A percentile compares a stretch with the other conserved stretches of the same genome.
Conservation (phyloP, 768 basidiomycete species). For the Lentinula sp. region DNA sequence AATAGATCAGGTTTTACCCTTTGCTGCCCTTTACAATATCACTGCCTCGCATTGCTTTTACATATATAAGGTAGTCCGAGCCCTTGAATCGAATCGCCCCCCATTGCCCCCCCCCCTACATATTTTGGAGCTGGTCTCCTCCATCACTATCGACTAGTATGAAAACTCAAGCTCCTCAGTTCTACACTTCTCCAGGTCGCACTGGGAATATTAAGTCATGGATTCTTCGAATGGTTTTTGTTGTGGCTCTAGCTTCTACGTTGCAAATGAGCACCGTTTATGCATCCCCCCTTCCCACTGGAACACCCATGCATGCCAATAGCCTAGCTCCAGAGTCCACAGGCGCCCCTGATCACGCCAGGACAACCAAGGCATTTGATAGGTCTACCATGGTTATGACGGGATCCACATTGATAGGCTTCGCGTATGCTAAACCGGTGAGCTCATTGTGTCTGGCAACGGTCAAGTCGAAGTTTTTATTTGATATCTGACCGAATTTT, state of each 20-base stretch:
- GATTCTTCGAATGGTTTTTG: not conserved
- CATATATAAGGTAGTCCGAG: not conserved
- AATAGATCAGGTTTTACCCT: no score
- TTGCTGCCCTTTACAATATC: no score
- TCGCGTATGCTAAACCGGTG: not conserved
- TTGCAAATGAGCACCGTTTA: not conserved
- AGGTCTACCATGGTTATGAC: not conserved
- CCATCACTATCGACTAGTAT: not conserved
- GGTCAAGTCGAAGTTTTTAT: not conserved
- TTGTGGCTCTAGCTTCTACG: not conserved
- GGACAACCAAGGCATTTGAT: not conserved
- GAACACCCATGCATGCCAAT: not conserved
- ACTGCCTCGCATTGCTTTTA: not conserved
- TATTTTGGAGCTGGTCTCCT: not conserved
- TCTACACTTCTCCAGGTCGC: not conserved
- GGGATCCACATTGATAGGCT: not conserved
- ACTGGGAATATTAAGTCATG: not conserved
- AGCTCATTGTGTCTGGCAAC: not conserved
- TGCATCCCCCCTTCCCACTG: not conserved
- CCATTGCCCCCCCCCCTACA: no score
- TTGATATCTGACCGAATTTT: not conserved
- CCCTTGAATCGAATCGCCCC: no score
- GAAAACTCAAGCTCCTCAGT: not conserved
- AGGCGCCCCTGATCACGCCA: not conserved
- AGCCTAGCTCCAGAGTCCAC: no score